Evolutionary conservation across 129 eudicot species (phyloP).

Genomic region (Helianthus annuus): DNA sequence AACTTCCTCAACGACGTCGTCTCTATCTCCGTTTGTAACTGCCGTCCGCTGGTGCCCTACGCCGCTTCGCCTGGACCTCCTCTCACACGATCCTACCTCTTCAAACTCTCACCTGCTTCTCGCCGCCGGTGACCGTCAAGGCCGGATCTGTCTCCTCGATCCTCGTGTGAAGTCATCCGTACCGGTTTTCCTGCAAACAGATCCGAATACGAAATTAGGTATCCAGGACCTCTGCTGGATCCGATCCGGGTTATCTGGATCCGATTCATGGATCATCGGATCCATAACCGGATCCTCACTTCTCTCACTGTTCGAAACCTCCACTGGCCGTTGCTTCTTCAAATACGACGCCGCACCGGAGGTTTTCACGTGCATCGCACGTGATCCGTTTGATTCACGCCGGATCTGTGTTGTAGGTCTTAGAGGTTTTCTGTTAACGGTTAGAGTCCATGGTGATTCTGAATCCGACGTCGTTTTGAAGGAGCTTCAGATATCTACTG

Average conservation of each 20-base stretch:
- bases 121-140: constrained; percentile 94
- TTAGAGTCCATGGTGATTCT: constrained; percentile 41
- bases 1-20: constrained; percentile 26
- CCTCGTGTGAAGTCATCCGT: constrained; percentile 51
- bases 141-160: constrained; percentile 74
- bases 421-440: constrained; percentile 29
- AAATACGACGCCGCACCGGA: constrained; percentile 86
- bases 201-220: constrained; percentile 47
- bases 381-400: constrained; percentile 82
- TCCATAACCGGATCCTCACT: constrained; percentile 67
- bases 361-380: constrained; percentile 55
- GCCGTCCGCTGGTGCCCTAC: constrained; percentile 49
- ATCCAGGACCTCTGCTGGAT: constrained; percentile 91
- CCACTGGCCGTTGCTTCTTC: constrained; percentile 76
- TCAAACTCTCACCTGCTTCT: constrained; percentile 62
- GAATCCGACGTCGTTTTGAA: constrained; percentile 51
- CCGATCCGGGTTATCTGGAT: constrained; percentile 32
- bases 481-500: constrained; percentile 28
- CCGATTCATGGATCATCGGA: constrained; percentile 73
- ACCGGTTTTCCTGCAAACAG: constrained; percentile 51
- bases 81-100: constrained; percentile 47
- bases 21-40: constrained; percentile 32
- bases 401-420: constrained; percentile 32
- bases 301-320: constrained; percentile 56
- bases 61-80: constrained; percentile 36